Percentiles rank a stretch among this genome's conserved stretches.
Evolutionary conservation across 139 green algal genomes (phyloP).

Genomic region (Gonium pectorale): DNA sequence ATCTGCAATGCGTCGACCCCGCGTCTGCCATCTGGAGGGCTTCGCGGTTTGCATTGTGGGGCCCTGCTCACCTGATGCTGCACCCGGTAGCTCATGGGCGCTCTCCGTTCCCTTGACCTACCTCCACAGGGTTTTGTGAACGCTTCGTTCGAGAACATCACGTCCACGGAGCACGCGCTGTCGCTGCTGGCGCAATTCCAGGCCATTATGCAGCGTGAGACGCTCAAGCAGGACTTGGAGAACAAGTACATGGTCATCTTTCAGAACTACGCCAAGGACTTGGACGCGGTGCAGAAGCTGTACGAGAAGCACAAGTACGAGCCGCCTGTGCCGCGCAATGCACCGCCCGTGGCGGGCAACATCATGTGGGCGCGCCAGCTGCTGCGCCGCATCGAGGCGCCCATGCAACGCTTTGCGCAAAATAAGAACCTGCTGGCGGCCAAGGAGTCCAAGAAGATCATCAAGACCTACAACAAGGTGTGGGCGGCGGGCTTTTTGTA

Average conservation of each 20-base stretch:
- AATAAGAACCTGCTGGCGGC: conserved; percentile 85
- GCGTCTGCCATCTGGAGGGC: no score
- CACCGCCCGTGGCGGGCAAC: conserved; percentile 85
- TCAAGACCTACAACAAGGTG: conserved; percentile 94
- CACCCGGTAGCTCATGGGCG: no score
- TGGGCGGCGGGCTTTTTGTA: not conserved
- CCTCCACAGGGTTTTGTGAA: conserved; percentile 87
- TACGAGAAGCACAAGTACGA: conserved; percentile 94
- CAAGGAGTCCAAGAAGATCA: conserved; percentile 91
- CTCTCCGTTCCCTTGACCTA: not conserved
- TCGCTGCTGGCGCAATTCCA: conserved; percentile 91
- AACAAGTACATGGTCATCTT: conserved; percentile 93
- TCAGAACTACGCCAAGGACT: conserved; percentile 85
- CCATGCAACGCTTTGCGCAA: conserved; percentile 89
- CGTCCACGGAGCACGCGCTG: conserved; percentile 88
- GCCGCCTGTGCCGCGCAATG: conserved; percentile 85
- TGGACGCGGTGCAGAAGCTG: conserved; percentile 89
- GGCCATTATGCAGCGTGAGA: conserved; percentile 86
- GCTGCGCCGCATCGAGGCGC: conserved; percentile 90
- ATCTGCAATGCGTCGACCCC: no score
- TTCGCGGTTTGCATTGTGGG: no score
- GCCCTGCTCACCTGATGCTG: no score
- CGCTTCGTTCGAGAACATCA: conserved; percentile 88
- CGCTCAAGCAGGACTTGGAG: conserved; percentile 80
- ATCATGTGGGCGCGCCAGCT: conserved; percentile 95